Conservation (phyloP, 768 basidiomycete species). For the Panaeolus papilionaceus region DNA sequence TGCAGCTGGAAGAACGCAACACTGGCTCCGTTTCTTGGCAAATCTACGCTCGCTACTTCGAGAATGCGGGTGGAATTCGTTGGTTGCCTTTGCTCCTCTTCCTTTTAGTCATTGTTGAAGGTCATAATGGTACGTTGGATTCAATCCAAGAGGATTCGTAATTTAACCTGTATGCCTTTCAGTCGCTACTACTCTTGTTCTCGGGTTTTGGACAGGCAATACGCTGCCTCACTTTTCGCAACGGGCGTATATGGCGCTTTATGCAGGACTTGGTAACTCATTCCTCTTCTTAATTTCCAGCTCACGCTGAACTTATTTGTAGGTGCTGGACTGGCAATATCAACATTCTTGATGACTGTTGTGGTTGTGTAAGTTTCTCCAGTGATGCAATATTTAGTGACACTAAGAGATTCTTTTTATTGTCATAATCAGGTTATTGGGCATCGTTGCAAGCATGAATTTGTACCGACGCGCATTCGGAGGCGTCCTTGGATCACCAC, state of each 20-base stretch:
- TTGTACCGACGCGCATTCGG: constrained; percentile 63
- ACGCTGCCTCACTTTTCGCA: constrained; percentile 62
- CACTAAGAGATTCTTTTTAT: no score
- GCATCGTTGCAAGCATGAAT: constrained; percentile 46
- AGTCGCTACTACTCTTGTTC: constrained; percentile 71
- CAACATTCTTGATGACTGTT: constrained; percentile 55
- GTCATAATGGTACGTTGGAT: constrained; percentile 47
- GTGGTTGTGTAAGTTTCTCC: constrained; percentile 51
- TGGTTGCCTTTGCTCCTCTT: constrained; percentile 57
- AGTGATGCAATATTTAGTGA: no score
- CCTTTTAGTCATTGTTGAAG: constrained; percentile 54
- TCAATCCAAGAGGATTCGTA: not conserved
- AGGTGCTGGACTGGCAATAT: constrained; percentile 57
- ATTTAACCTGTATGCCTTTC: not conserved
- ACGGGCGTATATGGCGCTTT: constrained; percentile 72
- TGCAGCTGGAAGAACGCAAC: constrained; percentile 65
- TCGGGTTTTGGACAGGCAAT: constrained; percentile 74
- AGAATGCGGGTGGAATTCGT: constrained; percentile 51
- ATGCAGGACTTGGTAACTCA: constrained; percentile 47
- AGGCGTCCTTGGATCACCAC: constrained; percentile 64
- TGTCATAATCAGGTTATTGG: constrained; percentile 29
- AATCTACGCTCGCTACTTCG: constrained; percentile 56
- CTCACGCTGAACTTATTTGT: not conserved
- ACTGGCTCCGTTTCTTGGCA: constrained; percentile 58
- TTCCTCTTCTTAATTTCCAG: not conserved